Base-by-base conservation (phyloP, 306 rosid genomes). In the Begonia fuchsioides region DNA sequence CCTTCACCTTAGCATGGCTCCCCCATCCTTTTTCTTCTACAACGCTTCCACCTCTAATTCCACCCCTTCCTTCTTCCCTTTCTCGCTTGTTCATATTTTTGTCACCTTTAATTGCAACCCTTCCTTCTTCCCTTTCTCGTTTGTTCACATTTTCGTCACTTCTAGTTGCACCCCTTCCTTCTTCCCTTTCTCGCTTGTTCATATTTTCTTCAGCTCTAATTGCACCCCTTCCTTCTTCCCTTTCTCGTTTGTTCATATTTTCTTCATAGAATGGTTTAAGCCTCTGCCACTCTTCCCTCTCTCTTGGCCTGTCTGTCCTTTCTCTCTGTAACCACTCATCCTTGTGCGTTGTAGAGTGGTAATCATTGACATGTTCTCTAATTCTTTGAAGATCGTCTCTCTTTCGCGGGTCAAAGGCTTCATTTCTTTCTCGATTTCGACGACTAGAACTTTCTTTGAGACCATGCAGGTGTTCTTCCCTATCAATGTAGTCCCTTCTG, bases 231-330 rank as follows among this genome's bases (percentile, higher is more conserved):
- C 87, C 94, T 40, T 90, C 97, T 54, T 85, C 94, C 71, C 93
- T 71, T 55, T 85, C 93, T 17, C 86, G 84, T 78, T 80, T 92
- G 17, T 79, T 58, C 68, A 65, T 51, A 52, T 59, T 79, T 65
- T 80, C 98, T 69, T 85, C 96, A 55, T 80, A 84, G 54, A 86
- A 49, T 54, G 75, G 94, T 66, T 85, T 90, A 56, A 61, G 13
- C 70, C 95, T 69, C 43, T 68, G 87, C 97, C 98, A 85, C 43
- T 90, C 93, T 54, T 82, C 96, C 67, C 73, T 79, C 55, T 85
- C 98, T 73, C 96, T 79, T 62, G 39, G 93, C 68, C 83, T 71
- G 58, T 92, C 96, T 12, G 68, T 66, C 70, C 96, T 82, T 56
- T 92, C 98, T 71, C 80, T 79, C 47, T 64, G 68, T 52, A 54